Evolutionary conservation across 306 rosid genomes (phyloP).

Genomic region (Sphenostylis stenocarpa): DNA sequence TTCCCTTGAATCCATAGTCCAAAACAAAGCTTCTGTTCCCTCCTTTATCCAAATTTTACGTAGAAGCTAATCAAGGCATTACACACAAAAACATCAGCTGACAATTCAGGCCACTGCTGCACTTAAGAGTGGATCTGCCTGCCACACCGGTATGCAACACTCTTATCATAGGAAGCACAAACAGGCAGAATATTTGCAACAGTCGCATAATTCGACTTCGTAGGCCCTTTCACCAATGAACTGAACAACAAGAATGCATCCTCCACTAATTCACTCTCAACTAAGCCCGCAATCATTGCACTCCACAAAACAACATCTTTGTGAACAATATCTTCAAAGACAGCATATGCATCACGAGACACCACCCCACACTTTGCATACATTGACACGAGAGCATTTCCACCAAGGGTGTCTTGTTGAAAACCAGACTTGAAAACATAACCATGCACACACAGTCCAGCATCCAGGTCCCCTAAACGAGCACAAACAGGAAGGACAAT

Average conservation of each 20-base stretch:
- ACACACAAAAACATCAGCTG: constrained; percentile 56
- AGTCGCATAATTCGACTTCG: constrained; percentile 66
- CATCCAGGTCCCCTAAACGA: constrained; percentile 45
- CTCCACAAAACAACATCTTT: constrained; percentile 91
- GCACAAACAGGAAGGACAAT: constrained; percentile 76
- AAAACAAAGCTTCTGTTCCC: constrained; percentile 61
- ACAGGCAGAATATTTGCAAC: constrained; percentile 70
- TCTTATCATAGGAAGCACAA: constrained; percentile 54
- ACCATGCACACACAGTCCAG: constrained; percentile 66
- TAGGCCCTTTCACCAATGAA: constrained; percentile 61
- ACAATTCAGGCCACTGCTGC: constrained; percentile 53
- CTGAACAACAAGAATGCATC: constrained; percentile 58
- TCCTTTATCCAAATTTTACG: constrained; percentile 55
- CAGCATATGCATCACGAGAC: constrained; percentile 54
- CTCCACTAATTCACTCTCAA: constrained; percentile 53
- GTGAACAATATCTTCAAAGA: constrained; percentile 52
- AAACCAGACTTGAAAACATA: constrained; percentile 71
- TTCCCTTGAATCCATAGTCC: constrained; percentile 67
- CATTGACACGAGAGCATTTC: constrained; percentile 78
- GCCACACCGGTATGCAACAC: constrained; percentile 51
- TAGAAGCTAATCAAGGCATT: constrained; percentile 87
- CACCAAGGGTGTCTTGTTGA: constrained; percentile 57
- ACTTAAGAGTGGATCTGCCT: constrained; percentile 75
- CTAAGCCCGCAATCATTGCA: constrained; percentile 78
- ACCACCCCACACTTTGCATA: constrained; percentile 76